A percentile compares a stretch with the other conserved stretches of the same genome.
These are phyloP conservation scores for Phytophthora ramorum DNA, from an alignment of 352 stramenopile species.

Conservation along the genomic window DNA sequence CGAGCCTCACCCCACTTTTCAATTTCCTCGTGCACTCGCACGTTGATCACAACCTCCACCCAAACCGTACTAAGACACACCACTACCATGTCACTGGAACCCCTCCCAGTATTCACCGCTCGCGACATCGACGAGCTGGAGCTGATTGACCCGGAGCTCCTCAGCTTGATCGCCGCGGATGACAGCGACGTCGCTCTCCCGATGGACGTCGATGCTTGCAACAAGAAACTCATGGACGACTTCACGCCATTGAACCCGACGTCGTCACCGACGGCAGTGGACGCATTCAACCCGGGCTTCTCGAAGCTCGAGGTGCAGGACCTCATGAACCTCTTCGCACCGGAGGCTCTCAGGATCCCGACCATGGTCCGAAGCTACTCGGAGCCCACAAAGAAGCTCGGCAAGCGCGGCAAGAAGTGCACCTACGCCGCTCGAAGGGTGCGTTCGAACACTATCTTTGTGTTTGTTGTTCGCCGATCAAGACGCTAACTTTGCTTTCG, in stretches of 20 bases:
- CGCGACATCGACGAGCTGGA: constrained; percentile 33
- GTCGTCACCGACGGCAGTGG: constrained; percentile 44
- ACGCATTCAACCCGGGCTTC: constrained; percentile 42
- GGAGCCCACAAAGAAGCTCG: constrained; percentile 39
- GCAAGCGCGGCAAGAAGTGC: constrained; percentile 61
- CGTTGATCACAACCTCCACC: constrained; percentile 30
- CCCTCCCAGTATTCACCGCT: constrained; percentile 36
- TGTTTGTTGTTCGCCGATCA: background rate
- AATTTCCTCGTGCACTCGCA: constrained; percentile 40
- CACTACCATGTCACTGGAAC: constrained; percentile 43
- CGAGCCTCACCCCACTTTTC: constrained; percentile 24
- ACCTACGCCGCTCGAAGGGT: constrained; percentile 64
- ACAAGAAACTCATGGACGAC: constrained; percentile 33
- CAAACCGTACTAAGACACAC: background rate
- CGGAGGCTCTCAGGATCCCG: constrained; percentile 29
- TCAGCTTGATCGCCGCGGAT: constrained; percentile 40
- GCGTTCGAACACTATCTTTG: constrained; percentile 10
- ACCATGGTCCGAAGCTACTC: constrained; percentile 29
- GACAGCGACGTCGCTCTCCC: constrained; percentile 17
- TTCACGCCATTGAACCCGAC: constrained; percentile 43
- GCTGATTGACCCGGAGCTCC: constrained; percentile 43
- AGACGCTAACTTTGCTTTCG: constrained; percentile 17
- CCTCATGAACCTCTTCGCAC: constrained; percentile 45
- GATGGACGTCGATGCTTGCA: constrained; percentile 15
- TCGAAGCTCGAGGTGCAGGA: constrained; percentile 46